Percentiles rank a stretch among this genome's conserved stretches.
phyloP scores from a whole-genome alignment of 1,284 basidiomycete genomes.

The Violaceomyces palustris region DNA sequence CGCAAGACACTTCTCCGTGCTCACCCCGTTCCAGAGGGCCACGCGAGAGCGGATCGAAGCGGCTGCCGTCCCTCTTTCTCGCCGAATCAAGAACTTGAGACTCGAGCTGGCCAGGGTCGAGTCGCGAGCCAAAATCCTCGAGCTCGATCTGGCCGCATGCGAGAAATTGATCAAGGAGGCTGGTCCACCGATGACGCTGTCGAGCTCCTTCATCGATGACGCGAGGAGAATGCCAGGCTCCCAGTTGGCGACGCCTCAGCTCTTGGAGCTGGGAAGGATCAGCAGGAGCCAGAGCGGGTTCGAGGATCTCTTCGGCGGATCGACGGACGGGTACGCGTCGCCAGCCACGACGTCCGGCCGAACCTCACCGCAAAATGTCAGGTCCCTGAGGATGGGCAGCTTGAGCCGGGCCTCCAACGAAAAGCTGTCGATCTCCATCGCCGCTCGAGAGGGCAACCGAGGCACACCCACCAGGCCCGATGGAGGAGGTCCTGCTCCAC shows the following conservation, averaged over 20 bases:
- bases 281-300: constrained; percentile 19
- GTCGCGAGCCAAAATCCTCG: constrained; percentile 25
- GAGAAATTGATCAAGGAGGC: constrained; percentile 17
- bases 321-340: no score
- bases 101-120: constrained; percentile 32
- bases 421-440: no score
- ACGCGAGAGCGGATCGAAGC: constrained; percentile 46
- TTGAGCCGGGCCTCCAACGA: no score
- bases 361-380: no score
- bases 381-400: no score
- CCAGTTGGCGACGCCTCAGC: constrained; percentile 18
- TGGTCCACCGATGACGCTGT: constrained; percentile 12
- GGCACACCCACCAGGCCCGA: no score
- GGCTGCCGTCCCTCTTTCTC: constrained; percentile 32
- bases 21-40: constrained; percentile 41
- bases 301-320: constrained; percentile 30
- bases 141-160: constrained; percentile 27
- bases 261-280: constrained; percentile 15
- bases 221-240: constrained; percentile 11
- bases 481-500: no score
- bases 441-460: no score
- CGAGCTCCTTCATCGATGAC: constrained; percentile 15
- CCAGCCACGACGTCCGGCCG: not conserved
- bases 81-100: constrained; percentile 24
- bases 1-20: constrained; percentile 40